phyloP scores from a whole-genome alignment of 257 asterid genomes.

The Nemophila menziesii region DNA sequence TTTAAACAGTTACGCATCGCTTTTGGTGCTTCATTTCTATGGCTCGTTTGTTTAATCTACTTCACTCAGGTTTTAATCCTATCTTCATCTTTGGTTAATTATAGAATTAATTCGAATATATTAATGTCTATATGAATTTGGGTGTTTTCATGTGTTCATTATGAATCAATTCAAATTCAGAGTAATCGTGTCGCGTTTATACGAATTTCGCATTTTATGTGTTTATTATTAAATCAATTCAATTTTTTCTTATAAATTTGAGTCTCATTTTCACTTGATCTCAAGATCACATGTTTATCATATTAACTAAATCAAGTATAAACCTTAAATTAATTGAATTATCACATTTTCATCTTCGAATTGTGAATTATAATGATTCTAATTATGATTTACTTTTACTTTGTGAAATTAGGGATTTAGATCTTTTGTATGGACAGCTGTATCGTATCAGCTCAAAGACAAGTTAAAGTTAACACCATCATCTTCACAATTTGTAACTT shows the following conservation, averaged over 20 bases:
- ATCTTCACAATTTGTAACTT: conserved; percentile 84
- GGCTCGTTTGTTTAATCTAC: conserved; percentile 92
- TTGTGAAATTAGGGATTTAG: conserved; percentile 76
- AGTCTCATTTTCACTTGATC: too few species aligned
- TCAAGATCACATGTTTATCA: too few species aligned
- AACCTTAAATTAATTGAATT: too few species aligned
- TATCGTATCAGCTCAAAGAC: conserved; percentile 90
- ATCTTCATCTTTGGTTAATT: background rate
- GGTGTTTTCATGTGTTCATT: background rate
- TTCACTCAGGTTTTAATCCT: conserved; percentile 71
- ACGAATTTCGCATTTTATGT: background rate
- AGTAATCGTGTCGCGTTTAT: background rate
- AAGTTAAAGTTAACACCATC: conserved; percentile 78
- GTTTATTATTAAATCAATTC: too few species aligned
- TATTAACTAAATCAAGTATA: too few species aligned
- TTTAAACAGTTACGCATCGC: conserved; percentile 58
- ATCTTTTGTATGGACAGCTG: conserved; percentile 97
- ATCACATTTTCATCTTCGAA: too few species aligned
- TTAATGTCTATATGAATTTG: background rate
- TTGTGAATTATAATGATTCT: too few species aligned
- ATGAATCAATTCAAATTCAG: too few species aligned
- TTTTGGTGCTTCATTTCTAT: conserved; percentile 73
- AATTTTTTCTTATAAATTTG: too few species aligned
- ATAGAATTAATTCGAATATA: background rate
- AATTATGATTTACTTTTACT: conserved; percentile 11